Conservation (phyloP, 75 land plant species). For the Sequoia sempervirens region DNA sequence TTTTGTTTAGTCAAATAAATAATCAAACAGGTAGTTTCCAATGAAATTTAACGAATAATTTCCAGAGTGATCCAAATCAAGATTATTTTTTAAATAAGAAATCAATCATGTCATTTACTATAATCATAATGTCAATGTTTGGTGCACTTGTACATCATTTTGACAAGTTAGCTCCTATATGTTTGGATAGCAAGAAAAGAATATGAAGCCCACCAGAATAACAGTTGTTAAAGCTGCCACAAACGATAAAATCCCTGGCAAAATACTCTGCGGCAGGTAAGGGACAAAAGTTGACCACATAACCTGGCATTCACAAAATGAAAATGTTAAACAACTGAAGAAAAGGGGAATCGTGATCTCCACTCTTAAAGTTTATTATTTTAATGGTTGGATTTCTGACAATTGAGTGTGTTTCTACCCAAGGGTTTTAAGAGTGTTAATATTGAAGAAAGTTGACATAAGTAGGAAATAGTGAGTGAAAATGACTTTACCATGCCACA, state of each 20-base stretch:
- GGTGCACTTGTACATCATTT: not conserved
- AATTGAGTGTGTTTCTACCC: not conserved
- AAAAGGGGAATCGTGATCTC: not conserved
- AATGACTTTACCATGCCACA: not conserved
- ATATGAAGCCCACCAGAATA: slow-evolving; percentile 47
- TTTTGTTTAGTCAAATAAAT: not conserved
- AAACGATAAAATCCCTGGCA: slow-evolving; percentile 61
- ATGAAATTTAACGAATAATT: not conserved
- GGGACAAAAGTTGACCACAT: slow-evolving; percentile 98
- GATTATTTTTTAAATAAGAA: not conserved
- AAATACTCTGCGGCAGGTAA: slow-evolving; percentile 54
- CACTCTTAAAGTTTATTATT: not conserved
- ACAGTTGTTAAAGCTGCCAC: slow-evolving; percentile 45
- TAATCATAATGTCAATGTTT: not conserved
- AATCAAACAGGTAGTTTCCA: not conserved
- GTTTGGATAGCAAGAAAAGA: not conserved
- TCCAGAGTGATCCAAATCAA: not conserved
- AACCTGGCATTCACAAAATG: slow-evolving; percentile 39
- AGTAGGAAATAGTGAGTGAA: not conserved
- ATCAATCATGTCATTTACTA: not conserved
- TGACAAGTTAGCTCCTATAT: not conserved
- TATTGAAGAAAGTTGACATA: not conserved
- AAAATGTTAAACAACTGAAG: not conserved
- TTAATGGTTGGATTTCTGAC: not conserved
- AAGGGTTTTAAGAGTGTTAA: not conserved